Percentiles rank a stretch among this genome's conserved stretches.
These are phyloP conservation scores for Erodium chrysanthum DNA, from an alignment of 441 rosid species.

Conservation along the genomic window DNA sequence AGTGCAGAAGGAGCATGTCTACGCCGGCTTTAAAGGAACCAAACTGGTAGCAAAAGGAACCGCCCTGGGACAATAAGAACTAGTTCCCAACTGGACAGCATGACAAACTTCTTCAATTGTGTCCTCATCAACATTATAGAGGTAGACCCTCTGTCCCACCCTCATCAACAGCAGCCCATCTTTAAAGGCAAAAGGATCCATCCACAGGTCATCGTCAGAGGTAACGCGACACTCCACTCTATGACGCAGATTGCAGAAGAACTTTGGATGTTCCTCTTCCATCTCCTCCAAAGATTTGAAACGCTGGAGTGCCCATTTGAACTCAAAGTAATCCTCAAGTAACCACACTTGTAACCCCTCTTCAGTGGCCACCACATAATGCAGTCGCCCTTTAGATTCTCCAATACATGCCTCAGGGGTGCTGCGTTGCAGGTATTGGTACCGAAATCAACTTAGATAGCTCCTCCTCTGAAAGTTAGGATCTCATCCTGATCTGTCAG, in stretches of 20 bases:
- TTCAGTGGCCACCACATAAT: slow-evolving; percentile 25
- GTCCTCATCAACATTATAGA: slow-evolving; percentile 18
- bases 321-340: slow-evolving; percentile 35
- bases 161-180: slow-evolving; percentile 28
- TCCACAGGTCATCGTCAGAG: slow-evolving; percentile 15
- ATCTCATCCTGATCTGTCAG: slow-evolving; percentile 27
- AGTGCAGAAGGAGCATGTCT: too few species aligned
- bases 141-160: slow-evolving; percentile 20
- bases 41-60: slow-evolving; percentile 30
- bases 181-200: slow-evolving; percentile 33
- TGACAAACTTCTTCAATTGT: slow-evolving; percentile 20
- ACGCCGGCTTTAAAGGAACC: slow-evolving; percentile 16
- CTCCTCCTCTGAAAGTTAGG: slow-evolving; percentile 29
- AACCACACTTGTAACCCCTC: slow-evolving; percentile 31
- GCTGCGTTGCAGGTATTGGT: slow-evolving; percentile 23
- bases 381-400: slow-evolving; percentile 24
- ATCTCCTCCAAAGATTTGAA: slow-evolving; percentile 22
- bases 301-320: slow-evolving; percentile 26
- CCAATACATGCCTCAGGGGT: slow-evolving; percentile 31
- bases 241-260: slow-evolving; percentile 15
- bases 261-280: slow-evolving; percentile 24
- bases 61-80: slow-evolving; percentile 17
- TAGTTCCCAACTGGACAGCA: slow-evolving; percentile 15
- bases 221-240: slow-evolving; percentile 12
- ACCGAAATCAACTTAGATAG: slow-evolving; percentile 26